Conservation (phyloP, 2,329 filamentous ascomycete species). For the Talaromyces piceae region DNA sequence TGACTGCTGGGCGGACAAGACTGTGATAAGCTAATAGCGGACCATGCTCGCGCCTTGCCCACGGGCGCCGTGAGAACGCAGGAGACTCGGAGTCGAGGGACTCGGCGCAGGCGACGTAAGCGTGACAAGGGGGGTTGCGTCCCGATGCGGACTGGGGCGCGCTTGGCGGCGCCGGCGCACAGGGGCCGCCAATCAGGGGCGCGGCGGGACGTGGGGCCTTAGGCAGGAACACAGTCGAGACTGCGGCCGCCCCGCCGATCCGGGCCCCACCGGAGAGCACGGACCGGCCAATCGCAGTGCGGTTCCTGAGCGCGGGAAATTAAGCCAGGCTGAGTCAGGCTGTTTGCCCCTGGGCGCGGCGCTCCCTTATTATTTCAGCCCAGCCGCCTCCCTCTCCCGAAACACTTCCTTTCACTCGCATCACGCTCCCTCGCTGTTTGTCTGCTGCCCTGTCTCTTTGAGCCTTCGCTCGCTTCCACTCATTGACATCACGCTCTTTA, state of each 20-base stretch:
- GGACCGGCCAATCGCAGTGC: slow-evolving; percentile 3
- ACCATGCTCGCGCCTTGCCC: no score
- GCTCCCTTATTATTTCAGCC: neutral
- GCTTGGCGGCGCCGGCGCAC: neutral
- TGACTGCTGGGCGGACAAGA: no score
- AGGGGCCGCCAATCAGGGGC: neutral
- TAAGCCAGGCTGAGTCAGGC: neutral
- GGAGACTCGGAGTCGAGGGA: neutral
- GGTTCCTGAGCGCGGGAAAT: slow-evolving; percentile 6
- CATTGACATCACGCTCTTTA: slow-evolving; percentile 12
- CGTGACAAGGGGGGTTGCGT: slow-evolving; percentile 1
- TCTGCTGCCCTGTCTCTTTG: neutral
- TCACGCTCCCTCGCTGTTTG: neutral
- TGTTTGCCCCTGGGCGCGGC: slow-evolving; percentile 3
- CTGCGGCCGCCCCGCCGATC: slow-evolving; percentile 2
- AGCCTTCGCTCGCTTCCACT: slow-evolving; percentile 13
- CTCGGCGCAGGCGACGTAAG: neutral
- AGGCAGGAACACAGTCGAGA: neutral
- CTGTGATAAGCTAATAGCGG: no score
- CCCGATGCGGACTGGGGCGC: neutral
- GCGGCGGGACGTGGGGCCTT: neutral
- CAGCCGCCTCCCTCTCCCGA: neutral
- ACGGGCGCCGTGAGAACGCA: neutral
- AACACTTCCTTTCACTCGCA: slow-evolving; percentile 1
- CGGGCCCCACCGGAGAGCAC: neutral